Evolutionary conservation across 2,329 filamentous ascomycete species (phyloP).

Genomic region (Raffaelea deltoideospora): DNA sequence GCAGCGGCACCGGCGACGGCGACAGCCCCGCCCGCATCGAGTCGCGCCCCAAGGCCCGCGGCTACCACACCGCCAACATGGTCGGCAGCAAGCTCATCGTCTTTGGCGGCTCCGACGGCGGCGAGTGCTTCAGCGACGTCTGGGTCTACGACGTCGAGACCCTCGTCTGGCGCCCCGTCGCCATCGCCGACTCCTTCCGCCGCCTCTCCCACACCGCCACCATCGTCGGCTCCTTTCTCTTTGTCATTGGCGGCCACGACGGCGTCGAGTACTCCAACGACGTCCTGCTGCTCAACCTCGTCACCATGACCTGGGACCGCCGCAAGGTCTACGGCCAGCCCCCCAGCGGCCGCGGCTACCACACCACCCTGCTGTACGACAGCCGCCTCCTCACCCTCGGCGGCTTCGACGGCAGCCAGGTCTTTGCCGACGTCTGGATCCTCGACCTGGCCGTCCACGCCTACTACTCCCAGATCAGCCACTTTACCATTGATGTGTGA

Average conservation of each 20-base stretch:
- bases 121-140: constrained; percentile 58
- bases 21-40: constrained; percentile 2
- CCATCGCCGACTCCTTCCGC: constrained; percentile 44
- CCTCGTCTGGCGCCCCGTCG: constrained; percentile 41
- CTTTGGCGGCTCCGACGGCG: constrained; percentile 54
- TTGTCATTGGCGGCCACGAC: constrained; percentile 56
- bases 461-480: constrained; percentile 60
- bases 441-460: constrained; percentile 55
- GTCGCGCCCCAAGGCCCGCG: constrained; percentile 43
- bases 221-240: constrained; percentile 54
- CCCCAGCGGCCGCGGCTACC: constrained; percentile 50
- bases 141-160: constrained; percentile 58
- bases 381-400: constrained; percentile 49
- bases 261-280: constrained; percentile 56
- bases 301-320: constrained; percentile 61
- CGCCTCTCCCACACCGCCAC: constrained; percentile 55
- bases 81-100: constrained; percentile 58
- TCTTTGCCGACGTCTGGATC: constrained; percentile 53
- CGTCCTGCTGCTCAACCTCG: constrained; percentile 52
- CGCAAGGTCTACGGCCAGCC: constrained; percentile 48
- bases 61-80: constrained; percentile 61
- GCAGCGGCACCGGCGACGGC: constrained; percentile 13
- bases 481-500: constrained; percentile 54
- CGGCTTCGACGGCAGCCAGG: constrained; percentile 52
- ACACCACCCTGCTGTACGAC: constrained; percentile 51